Evolutionary conservation across 2,329 filamentous ascomycete species (phyloP), one percentile per base, ranked within the genome.

Genomic region (Cryphonectria radicalis): DNA sequence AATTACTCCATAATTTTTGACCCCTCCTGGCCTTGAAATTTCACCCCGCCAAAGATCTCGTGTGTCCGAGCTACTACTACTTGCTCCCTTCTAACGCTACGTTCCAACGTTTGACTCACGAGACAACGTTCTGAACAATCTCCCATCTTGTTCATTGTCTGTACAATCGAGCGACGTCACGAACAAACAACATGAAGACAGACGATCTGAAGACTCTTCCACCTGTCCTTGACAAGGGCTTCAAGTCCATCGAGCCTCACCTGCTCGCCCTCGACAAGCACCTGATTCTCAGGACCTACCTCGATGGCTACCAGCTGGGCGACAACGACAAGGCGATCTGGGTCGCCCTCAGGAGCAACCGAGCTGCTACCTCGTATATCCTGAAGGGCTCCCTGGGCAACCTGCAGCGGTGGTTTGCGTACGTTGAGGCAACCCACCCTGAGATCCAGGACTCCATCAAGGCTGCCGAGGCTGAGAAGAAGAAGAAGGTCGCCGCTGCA

Each of bases 401-500:
- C 81, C 81, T 97, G 73, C 89, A 89, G 68, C 89, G 95, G 75
- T 98, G 95, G 95, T 97, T 95, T 82, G 88, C 86, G 77, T 97
- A 92, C 80, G 86, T 98, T 75, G 94, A 97, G 81, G 89, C 93
- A 76, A 89, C 88, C 53, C 92, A 95, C 81, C 92, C 92, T 22
- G 93, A 94, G 86, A 89, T 94, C 71, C 87, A 91, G 77, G 82
- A 85, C 75, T 91, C 92, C 71, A 86, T 93, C 75, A 93, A 94
- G 78, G 85, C 87, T 14, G 85, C 92, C 77, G 91, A 92, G 76
- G 88, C 89, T 64, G 88, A 87, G n/a, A 88, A 88, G 73, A 90
- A 89, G 79, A 89, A 89, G 76, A 93, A 92, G 85, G 89, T 91
- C 75, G 86, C 86, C 53, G 89, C 89, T 32, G 88, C 88, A 74